phyloP scores from a whole-genome alignment of 2,329 filamentous ascomycete species.

The Aaosphaeria pasadenensis region DNA sequence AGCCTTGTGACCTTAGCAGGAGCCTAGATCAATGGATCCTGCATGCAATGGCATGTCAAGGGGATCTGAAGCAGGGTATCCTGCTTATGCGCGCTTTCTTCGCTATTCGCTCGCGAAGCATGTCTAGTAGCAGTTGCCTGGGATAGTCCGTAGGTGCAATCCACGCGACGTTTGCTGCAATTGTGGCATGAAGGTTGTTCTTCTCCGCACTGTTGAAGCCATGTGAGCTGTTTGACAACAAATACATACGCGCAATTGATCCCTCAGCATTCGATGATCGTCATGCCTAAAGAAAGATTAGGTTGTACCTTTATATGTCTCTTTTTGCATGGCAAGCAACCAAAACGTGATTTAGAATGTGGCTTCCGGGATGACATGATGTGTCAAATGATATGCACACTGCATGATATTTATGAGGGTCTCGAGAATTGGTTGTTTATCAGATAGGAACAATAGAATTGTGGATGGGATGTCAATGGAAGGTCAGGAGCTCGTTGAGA shows the following conservation, averaged over 20 bases:
- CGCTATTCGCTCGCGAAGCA: background rate
- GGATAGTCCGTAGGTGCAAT: background rate
- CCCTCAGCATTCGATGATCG: background rate
- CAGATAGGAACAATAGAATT: too few relatives aligned
- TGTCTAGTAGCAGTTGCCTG: background rate
- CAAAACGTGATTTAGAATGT: background rate
- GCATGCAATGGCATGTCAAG: background rate
- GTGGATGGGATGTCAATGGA: too few relatives aligned
- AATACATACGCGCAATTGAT: background rate
- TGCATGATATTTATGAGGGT: background rate
- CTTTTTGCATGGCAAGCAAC: background rate
- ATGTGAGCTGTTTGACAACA: background rate
- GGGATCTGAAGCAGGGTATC: background rate
- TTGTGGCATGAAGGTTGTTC: constrained; percentile 1
- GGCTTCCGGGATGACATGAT: background rate
- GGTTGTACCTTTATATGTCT: background rate
- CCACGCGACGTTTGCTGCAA: background rate
- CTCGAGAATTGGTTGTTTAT: too few relatives aligned
- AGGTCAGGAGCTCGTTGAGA: too few relatives aligned
- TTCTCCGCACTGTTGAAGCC: constrained; percentile 2
- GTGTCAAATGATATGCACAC: background rate
- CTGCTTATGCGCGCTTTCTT: background rate
- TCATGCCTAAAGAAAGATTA: background rate
- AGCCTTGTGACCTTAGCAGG: background rate
- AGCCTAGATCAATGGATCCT: background rate